Conservation (phyloP, 2,329 filamentous ascomycete species). For the Colletotrichum chrysophilum region DNA sequence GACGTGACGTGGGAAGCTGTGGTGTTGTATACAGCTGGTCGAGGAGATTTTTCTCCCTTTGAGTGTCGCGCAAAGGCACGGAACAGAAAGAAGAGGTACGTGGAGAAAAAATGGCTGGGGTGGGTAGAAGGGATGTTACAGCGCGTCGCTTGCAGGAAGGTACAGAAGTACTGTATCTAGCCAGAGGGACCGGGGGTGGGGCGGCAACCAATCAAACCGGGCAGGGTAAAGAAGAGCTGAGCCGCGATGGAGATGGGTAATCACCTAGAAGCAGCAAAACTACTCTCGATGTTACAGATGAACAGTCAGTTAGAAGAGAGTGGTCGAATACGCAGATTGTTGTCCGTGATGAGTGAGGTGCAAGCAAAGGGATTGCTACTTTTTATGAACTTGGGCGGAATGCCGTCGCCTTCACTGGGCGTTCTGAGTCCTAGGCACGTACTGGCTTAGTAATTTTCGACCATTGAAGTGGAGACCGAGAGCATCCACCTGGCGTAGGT, state of each 20-base stretch:
- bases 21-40: not conserved
- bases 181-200: not conserved
- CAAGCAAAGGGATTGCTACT: not conserved
- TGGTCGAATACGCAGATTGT: not conserved
- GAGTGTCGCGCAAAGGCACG: conserved; percentile 4
- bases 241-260: not conserved
- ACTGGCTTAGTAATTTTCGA: not conserved
- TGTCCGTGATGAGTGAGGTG: not conserved
- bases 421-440: not conserved
- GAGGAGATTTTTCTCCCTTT: conserved; percentile 10
- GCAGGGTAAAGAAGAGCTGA: not conserved
- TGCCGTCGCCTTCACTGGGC: not conserved
- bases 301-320: not conserved
- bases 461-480: not conserved
- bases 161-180: not conserved
- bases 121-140: not conserved
- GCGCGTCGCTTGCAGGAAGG: not conserved
- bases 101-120: conserved; percentile 21
- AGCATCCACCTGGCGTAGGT: not conserved
- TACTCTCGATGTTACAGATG: not conserved
- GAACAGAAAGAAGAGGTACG: conserved; percentile 1
- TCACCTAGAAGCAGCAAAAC: not conserved
- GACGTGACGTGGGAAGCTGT: conserved; percentile 6
- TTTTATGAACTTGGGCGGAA: not conserved
- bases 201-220: not conserved